Evolutionary conservation across 1,284 basidiomycete species (phyloP).

Genomic region (Ceratobasidium sp.): DNA sequence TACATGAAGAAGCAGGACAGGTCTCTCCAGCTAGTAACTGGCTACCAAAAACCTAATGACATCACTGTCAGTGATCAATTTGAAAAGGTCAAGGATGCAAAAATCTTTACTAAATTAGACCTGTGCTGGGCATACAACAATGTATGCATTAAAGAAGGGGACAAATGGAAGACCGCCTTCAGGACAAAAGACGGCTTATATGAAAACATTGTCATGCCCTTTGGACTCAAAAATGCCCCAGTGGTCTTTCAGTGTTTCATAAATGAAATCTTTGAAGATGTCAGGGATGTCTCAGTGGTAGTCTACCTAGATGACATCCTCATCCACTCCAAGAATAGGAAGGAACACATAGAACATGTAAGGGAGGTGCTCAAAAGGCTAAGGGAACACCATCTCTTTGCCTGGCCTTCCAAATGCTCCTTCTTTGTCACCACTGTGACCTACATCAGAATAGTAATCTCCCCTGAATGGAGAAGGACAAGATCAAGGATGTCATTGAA

Average conservation of each 20-base stretch:
- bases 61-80: slow-evolving; percentile 28
- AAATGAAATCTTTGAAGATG: too few relatives aligned
- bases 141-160: too few relatives aligned
- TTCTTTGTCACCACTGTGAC: not conserved
- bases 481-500: too few relatives aligned
- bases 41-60: too few relatives aligned
- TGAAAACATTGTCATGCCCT: too few relatives aligned
- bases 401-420: too few relatives aligned
- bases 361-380: slow-evolving; percentile 56
- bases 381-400: not conserved
- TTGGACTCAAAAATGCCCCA: too few relatives aligned
- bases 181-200: too few relatives aligned
- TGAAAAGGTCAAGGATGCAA: slow-evolving; percentile 5
- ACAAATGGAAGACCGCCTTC: too few relatives aligned
- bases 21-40: not conserved
- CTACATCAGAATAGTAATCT: too few relatives aligned
- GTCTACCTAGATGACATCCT: slow-evolving; percentile 46
- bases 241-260: too few relatives aligned
- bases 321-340: slow-evolving; percentile 3
- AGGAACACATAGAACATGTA: slow-evolving; percentile 53
- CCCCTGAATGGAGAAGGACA: too few relatives aligned
- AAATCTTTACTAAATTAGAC: slow-evolving; percentile 34
- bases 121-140: slow-evolving; percentile 31
- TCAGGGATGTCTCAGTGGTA: slow-evolving; percentile 49
- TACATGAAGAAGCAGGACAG: not conserved